Evolutionary conservation across 495 filamentous ascomycete species (phyloP), one percentile per base, ranked within the genome.

Genomic region (Opeltia flavorubescens): DNA sequence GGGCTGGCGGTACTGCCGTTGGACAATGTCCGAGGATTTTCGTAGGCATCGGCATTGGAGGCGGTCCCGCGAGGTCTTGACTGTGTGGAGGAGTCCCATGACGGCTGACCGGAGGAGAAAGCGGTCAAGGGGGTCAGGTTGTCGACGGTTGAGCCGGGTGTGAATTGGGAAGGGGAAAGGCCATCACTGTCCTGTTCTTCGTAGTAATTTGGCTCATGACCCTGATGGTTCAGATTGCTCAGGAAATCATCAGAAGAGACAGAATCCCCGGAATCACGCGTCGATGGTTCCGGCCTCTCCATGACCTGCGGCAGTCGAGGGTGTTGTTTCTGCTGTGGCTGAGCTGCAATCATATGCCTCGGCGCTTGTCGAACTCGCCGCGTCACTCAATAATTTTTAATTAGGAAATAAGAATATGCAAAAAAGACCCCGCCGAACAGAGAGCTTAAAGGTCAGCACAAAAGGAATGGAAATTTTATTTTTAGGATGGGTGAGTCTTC

Each of bases 211-310:
- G 72, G 68, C 43, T 69, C 62, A 27, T 67, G 66, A 47, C 72
- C 67, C 18, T 61, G 61, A 52, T 67, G 51, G 56, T 62, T 60
- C 50, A 66, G 60, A 43, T 69, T 64, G 29, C 50, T 62, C 7
- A 47, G 51, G 50, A 62, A 74, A 33, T 83, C 80, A 48, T 75
- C 75, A 18, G 79, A 83, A 4, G 76, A 78, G 31, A 66, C 73
- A 26, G 78, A 81, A 49, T 69, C 76, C 31, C 77, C 79, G 21
- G 78, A 83, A 56, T 84, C 81, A 57, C 76, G 52, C 62, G 70
- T 57, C 61, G 62, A 44, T 56, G 45, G 12, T 30, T 70, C 71
- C 41, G 77, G 68, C 40, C 75, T 72, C 62, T 77, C 75, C 70
- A 75, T 72, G 57, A 61, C 40, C 24, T 43, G 47, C 17, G 47